A percentile compares a stretch with the other conserved stretches of the same genome.
Evolutionary conservation across 116 monocot genomes (phyloP).

Genomic region (Papilionanthe hybrid): DNA sequence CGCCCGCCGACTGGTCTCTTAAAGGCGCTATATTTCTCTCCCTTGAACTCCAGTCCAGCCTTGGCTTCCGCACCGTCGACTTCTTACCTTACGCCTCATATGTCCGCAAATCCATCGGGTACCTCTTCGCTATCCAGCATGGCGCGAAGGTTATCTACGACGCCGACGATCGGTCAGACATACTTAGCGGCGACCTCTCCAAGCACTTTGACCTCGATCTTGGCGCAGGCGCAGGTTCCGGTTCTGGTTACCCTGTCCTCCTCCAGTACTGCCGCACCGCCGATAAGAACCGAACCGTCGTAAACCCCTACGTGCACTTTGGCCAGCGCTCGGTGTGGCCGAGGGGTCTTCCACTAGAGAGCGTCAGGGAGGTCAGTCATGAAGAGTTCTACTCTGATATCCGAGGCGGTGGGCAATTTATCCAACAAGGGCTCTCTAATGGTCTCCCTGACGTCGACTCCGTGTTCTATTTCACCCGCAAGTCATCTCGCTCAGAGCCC

Average conservation of each 20-base stretch:
- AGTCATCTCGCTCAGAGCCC: slow-evolving; percentile 22
- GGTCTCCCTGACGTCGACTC: slow-evolving; percentile 44
- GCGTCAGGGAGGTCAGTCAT: slow-evolving; percentile 31
- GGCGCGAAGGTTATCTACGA: slow-evolving; percentile 41
- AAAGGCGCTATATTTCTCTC: slow-evolving; percentile 22
- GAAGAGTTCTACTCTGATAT: slow-evolving; percentile 48
- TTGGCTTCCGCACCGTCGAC: slow-evolving; percentile 22
- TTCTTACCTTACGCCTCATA: slow-evolving; percentile 11
- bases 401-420: slow-evolving; percentile 34
- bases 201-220: slow-evolving; percentile 35
- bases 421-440: slow-evolving; percentile 46
- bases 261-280: slow-evolving; percentile 36
- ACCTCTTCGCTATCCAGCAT: slow-evolving; percentile 20
- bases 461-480: slow-evolving; percentile 41
- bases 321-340: slow-evolving; percentile 55
- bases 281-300: slow-evolving; percentile 30
- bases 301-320: slow-evolving; percentile 42
- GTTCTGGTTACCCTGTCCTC: slow-evolving; percentile 20
- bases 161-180: slow-evolving; percentile 37
- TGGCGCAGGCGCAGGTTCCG: slow-evolving; percentile 14
- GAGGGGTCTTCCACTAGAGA: slow-evolving; percentile 39
- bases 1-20: slow-evolving; percentile 16
- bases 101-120: slow-evolving; percentile 16
- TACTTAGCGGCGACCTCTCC: slow-evolving; percentile 27
- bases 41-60: slow-evolving; percentile 13